Evolutionary conservation across 2,329 filamentous ascomycete species (phyloP).

Genomic region (Fusarium coicis): DNA sequence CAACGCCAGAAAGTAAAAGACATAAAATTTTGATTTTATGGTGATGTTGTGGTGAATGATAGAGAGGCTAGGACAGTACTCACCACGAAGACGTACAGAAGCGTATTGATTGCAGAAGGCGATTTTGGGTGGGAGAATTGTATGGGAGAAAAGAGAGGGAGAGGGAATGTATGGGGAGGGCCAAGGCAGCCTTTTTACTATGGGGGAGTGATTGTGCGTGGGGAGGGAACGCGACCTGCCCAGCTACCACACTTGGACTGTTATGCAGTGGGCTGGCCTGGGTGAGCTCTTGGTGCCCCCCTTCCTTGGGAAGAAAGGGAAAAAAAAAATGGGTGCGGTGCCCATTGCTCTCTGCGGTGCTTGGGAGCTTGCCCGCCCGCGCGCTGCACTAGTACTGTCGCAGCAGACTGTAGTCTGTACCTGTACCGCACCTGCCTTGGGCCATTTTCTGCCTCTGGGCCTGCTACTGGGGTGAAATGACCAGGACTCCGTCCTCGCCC

Average conservation of each 20-base stretch:
- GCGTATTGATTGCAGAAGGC: constrained; percentile 56
- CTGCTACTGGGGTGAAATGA: constrained; percentile 30
- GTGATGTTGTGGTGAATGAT: constrained; percentile 44
- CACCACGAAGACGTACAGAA: constrained; percentile 56
- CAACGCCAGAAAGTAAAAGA: constrained; percentile 47
- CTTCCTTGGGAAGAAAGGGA: constrained; percentile 13
- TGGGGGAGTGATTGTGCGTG: constrained; percentile 69
- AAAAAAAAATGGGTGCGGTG: constrained; percentile 45
- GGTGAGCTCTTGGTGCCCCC: constrained; percentile 40
- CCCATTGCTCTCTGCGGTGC: constrained; percentile 35
- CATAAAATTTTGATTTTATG: constrained; percentile 44
- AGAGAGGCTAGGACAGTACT: constrained; percentile 57
- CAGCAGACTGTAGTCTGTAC: constrained; percentile 29
- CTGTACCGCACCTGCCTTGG: constrained; percentile 36
- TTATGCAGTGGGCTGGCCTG: constrained; percentile 36
- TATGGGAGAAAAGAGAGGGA: constrained; percentile 69
- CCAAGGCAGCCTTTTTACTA: constrained; percentile 72
- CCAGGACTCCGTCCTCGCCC: constrained; percentile 37
- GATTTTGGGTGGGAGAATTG: constrained; percentile 67
- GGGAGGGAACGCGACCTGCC: constrained; percentile 47
- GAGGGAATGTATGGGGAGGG: constrained; percentile 64
- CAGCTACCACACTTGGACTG: constrained; percentile 44
- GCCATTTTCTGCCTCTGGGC: constrained; percentile 24
- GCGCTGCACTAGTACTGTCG: constrained; percentile 39
- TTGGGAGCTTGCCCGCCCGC: constrained; percentile 27